These are phyloP conservation scores for Pichia sp. DNA, from an alignment of 1,139 yeast species.

Conservation along the genomic window DNA sequence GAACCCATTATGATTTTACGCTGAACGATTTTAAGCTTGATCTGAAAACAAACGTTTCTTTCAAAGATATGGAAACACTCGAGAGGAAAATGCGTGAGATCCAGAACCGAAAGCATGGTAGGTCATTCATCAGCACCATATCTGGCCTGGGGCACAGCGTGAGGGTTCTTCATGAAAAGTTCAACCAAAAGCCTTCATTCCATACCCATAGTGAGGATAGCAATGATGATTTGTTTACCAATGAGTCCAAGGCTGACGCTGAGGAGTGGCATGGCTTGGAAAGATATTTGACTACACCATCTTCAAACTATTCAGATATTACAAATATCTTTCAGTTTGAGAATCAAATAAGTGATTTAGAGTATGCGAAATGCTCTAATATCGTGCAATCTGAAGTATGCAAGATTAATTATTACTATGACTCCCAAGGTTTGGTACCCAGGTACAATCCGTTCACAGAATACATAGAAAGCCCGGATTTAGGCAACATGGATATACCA, in stretches of 20 bases:
- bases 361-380: slow-evolving; percentile 78
- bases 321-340: too few relatives aligned
- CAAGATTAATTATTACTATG: slow-evolving; percentile 56
- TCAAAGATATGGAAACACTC: slow-evolving; percentile 25
- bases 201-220: slow-evolving; percentile 19
- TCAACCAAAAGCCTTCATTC: not conserved
- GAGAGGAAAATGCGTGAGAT: slow-evolving; percentile 5
- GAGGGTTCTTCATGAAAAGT: slow-evolving; percentile 1
- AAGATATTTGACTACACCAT: slow-evolving; percentile 19
- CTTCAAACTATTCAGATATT: not conserved
- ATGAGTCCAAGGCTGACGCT: slow-evolving; percentile 10
- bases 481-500: slow-evolving; percentile 46
- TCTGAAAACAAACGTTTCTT: slow-evolving; percentile 64
- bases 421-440: slow-evolving; percentile 61
- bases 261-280: slow-evolving; percentile 29
- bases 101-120: slow-evolving; percentile 4
- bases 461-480: slow-evolving; percentile 33
- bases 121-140: slow-evolving; percentile 5
- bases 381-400: slow-evolving; percentile 58
- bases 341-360: slow-evolving; percentile 31
- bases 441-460: not conserved
- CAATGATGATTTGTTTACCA: not conserved
- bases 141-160: slow-evolving; percentile 9
- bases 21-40: slow-evolving; percentile 49
- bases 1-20: slow-evolving; percentile 36